Evolutionary conservation across 1,284 basidiomycete species (phyloP), one percentile per base, ranked within the genome.

Genomic region (Apiotrichum gracile): DNA sequence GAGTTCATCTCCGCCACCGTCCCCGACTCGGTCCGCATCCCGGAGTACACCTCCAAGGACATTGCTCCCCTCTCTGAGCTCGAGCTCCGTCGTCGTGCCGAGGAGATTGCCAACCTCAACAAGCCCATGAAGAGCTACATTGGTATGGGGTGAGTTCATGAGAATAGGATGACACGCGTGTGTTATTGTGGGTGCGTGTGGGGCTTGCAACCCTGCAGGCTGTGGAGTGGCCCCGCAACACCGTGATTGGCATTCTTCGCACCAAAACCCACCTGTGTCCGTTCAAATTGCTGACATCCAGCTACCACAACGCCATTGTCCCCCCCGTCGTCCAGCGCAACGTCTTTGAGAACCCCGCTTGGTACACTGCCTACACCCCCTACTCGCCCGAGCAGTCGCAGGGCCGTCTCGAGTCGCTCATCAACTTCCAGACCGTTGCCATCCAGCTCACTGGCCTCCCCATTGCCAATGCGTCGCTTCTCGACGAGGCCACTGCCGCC

Each of bases 281-380:
- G 5, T 21, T 16, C 16, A 8, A n/a, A 19, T 22, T 19, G 25
- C 31, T 17, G 34, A 12, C n/a, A 31, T 6, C 21, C 35, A 69
- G 69, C 14, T 97, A 98, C 76, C 88, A 94, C 70, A 87, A 86
- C 67, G 91, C 92, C 19, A 89, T 94, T 31, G 88, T 94, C 5
- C 92, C 92, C 8, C 87, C 89, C 14, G 91, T 96, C 48, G 88
- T 97, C 73, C 80, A 93, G 65, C 86, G 92, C 61, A 97, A 94
- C 71, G 89, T 94, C 59, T 86, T 91, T 78, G 93, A 98, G 76
- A 97, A 96, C 72, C 94, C 93, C 24, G 89, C 87, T 12, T 98
- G 94, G 94, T 97, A 97, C 76, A 97, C 93, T 4, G 91, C 89
- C 47, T 97, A 97, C 75, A 97, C 92, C 3, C 93, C 94, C 1